Evolutionary conservation across 2,329 filamentous ascomycete genomes (phyloP).

Genomic region (Piedraia hortae): DNA sequence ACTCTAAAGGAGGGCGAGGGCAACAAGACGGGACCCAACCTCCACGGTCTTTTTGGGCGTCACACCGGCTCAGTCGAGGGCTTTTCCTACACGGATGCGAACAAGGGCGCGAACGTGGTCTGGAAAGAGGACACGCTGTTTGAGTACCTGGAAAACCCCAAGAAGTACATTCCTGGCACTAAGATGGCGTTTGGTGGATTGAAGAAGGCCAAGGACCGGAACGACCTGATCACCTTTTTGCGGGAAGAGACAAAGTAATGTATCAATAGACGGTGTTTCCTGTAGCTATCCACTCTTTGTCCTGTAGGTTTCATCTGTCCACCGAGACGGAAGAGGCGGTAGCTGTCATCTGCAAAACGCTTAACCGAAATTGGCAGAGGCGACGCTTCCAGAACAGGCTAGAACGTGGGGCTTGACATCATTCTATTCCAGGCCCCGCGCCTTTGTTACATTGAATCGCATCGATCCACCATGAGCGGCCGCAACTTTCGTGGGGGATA

Average conservation of each 20-base stretch:
- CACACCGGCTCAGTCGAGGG: conserved; percentile 77
- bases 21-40: conserved; percentile 95
- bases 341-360: too few species aligned
- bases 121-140: conserved; percentile 85
- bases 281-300: too few species aligned
- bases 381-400: too few species aligned
- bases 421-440: too few species aligned
- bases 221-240: conserved; percentile 83
- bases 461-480: too few species aligned
- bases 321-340: too few species aligned
- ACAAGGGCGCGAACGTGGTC: conserved; percentile 82
- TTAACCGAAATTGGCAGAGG: too few species aligned
- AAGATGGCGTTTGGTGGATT: conserved; percentile 99
- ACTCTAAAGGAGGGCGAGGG: conserved; percentile 67
- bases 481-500: too few species aligned
- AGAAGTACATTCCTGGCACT: conserved; percentile 99
- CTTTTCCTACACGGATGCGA: conserved; percentile 96
- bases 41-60: conserved; percentile 93
- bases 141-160: conserved; percentile 98
- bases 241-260: conserved; percentile 41
- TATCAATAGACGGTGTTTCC: background rate
- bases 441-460: too few species aligned
- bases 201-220: conserved; percentile 99
- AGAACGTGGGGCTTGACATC: too few species aligned
- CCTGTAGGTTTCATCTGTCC: too few species aligned